Percentiles rank a stretch among this genome's conserved stretches.
These are phyloP conservation scores for Cenococcum geophilum DNA, from an alignment of 495 filamentous ascomycete genomes.

Conservation along the genomic window DNA sequence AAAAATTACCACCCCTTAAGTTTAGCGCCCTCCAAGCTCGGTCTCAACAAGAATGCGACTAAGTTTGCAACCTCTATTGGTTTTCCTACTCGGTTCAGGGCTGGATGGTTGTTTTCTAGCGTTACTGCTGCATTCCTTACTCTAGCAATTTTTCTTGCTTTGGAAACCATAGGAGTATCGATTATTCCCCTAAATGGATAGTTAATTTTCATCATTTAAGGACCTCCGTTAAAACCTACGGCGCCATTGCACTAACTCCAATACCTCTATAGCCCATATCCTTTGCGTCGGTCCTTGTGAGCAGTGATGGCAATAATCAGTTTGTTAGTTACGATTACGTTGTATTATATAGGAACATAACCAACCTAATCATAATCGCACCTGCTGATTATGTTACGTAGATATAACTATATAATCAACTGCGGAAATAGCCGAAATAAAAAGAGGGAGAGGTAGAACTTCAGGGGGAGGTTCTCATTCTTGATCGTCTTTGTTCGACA, in stretches of 20 bases:
- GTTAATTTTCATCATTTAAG: neutral
- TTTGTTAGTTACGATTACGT: no score
- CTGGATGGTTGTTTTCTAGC: constrained; percentile 9
- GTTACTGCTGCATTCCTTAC: neutral
- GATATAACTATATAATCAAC: no score
- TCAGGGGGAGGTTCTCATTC: no score
- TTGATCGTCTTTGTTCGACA: no score
- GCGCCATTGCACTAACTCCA: constrained; percentile 20
- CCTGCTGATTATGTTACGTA: no score
- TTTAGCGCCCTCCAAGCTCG: no score
- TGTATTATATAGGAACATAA: no score
- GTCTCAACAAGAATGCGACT: constrained; percentile 8
- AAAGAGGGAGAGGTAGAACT: no score
- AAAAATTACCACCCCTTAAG: no score
- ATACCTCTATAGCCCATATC: constrained; percentile 16
- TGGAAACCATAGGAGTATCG: constrained; percentile 16
- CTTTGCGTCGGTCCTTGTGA: constrained; percentile 20
- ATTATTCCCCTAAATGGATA: constrained; percentile 1
- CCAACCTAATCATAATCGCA: no score
- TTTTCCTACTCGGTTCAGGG: constrained; percentile 14
- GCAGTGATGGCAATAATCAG: no score
- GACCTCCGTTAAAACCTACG: constrained; percentile 9
- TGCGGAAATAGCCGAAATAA: no score
- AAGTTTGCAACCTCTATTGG: constrained; percentile 17
- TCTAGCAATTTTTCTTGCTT: constrained; percentile 8